Conservation (phyloP, 2,329 filamentous ascomycete species). For the Amphichorda felina region DNA sequence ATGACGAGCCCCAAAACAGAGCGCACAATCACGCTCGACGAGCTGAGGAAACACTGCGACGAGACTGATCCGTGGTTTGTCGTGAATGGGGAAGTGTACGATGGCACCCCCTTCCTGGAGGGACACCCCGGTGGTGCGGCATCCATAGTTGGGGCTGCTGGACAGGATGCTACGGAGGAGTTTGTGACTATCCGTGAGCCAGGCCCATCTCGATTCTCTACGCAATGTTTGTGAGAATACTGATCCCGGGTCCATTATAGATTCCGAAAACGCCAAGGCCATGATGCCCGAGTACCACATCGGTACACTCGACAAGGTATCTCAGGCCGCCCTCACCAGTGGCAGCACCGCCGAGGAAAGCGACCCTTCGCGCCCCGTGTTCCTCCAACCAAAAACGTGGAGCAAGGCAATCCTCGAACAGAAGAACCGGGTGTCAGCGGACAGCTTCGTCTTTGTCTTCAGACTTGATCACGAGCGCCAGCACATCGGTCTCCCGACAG, state of each 20-base stretch:
- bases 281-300: constrained; percentile 87
- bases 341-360: constrained; percentile 19
- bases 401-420: constrained; percentile 56
- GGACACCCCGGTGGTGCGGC: constrained; percentile 78
- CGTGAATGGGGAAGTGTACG: constrained; percentile 78
- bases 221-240: background rate
- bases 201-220: too few relatives aligned
- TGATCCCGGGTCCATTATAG: constrained; percentile 31
- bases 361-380: constrained; percentile 39
- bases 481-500: constrained; percentile 63
- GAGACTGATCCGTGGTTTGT: constrained; percentile 74
- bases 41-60: constrained; percentile 56
- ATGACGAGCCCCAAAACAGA: constrained; percentile 63
- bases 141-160: constrained; percentile 75
- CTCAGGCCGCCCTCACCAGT: constrained; percentile 35
- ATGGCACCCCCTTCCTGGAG: constrained; percentile 70
- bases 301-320: constrained; percentile 56
- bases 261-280: constrained; percentile 80
- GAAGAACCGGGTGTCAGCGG: constrained; percentile 60
- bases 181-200: constrained; percentile 82
- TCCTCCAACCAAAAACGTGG: constrained; percentile 65
- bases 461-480: constrained; percentile 61
- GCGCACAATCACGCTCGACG: constrained; percentile 54
- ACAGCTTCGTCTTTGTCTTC: constrained; percentile 76
- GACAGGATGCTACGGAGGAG: constrained; percentile 72